Base-by-base conservation (phyloP, 202 grass and related monocot genomes). In the Saccharum hybrid region DNA sequence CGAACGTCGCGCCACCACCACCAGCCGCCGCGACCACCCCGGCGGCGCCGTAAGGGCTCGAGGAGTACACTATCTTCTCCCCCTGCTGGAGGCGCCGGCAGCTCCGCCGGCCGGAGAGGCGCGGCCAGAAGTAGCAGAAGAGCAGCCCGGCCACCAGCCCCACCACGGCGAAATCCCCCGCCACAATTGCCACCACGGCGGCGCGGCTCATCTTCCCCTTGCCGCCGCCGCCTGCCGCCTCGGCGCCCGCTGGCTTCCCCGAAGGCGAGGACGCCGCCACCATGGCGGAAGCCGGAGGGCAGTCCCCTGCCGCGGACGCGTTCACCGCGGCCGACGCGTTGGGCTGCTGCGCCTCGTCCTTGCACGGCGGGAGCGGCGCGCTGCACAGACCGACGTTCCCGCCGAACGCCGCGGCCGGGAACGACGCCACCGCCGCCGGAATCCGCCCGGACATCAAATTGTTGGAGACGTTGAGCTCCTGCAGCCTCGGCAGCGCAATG, bases 51-150 rank as follows among this genome's bases (percentile, higher is more conserved):
- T 99, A 99, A 0, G 96, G 96, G 79, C 96, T 99, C 0, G 96
- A 94, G 19, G 96, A 99, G 93, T 94, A 99, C 3, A 99, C 96
- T 51, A 99, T 99, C 84, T 99, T 99, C 82, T 99, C 96, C 68
- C 96, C 96, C 75, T 94, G 91, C 14, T 74, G 93, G 66, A 94
- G 80, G 10, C 88, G 89, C 54, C 86, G 38, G 33, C 59, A 77
- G 54, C 45, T 66, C 4, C 90, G 86, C 12, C 90, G 86, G 16
- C 62, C 42, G 51, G 91, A 78, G 79, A 99, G 91, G 11, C 92
- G 94, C n/a, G 91, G 89, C 93, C 93, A 99, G 93, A 99, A 99
- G 84, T 96, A 99, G 82, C 96, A 99, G 82, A 99, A 94, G 0
- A 99, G 91, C 15, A 96, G 81, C 4, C 87, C 91, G 11, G 91